phyloP scores from a whole-genome alignment of 495 filamentous ascomycete species.

The Pseudomonodictys pantanalensis region DNA sequence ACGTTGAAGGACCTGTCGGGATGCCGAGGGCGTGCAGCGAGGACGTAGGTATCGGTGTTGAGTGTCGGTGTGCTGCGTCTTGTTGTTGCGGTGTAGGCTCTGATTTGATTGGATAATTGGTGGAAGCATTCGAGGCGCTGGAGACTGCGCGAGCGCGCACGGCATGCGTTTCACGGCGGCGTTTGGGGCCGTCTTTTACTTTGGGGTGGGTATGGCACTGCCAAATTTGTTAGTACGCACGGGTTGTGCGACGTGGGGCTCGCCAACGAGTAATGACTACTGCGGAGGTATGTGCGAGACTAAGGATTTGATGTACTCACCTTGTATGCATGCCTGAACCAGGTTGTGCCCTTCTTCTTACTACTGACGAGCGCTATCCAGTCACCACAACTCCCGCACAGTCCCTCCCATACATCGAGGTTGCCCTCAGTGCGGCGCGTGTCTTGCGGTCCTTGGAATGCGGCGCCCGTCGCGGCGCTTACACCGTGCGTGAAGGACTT shows the following conservation, averaged over 20 bases:
- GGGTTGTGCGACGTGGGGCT: constrained; percentile 26
- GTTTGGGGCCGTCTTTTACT: constrained; percentile 68
- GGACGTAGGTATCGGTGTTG: constrained; percentile 5
- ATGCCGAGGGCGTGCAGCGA: neutral
- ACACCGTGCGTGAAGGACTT: constrained; percentile 80
- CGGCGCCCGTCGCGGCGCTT: constrained; percentile 69
- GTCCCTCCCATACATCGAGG: constrained; percentile 75
- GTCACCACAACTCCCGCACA: constrained; percentile 72
- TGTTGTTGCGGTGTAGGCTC: neutral
- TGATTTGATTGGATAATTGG: constrained; percentile 26
- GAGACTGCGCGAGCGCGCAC: constrained; percentile 36
- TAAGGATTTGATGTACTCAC: constrained; percentile 44
- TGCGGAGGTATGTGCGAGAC: constrained; percentile 12
- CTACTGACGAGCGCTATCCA: constrained; percentile 77
- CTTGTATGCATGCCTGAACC: constrained; percentile 84
- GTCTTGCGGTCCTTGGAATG: constrained; percentile 69
- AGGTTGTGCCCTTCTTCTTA: constrained; percentile 83
- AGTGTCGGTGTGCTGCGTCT: neutral
- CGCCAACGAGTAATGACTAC: neutral
- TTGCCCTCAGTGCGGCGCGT: constrained; percentile 74
- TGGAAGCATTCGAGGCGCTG: constrained; percentile 31
- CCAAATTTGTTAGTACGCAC: constrained; percentile 41
- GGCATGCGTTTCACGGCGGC: constrained; percentile 60
- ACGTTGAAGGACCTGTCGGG: neutral
- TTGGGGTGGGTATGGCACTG: constrained; percentile 75